These are phyloP conservation scores for Tetradesmus lagerheimii DNA, from an alignment of 139 green algal genomes.

Conservation along the genomic window DNA sequence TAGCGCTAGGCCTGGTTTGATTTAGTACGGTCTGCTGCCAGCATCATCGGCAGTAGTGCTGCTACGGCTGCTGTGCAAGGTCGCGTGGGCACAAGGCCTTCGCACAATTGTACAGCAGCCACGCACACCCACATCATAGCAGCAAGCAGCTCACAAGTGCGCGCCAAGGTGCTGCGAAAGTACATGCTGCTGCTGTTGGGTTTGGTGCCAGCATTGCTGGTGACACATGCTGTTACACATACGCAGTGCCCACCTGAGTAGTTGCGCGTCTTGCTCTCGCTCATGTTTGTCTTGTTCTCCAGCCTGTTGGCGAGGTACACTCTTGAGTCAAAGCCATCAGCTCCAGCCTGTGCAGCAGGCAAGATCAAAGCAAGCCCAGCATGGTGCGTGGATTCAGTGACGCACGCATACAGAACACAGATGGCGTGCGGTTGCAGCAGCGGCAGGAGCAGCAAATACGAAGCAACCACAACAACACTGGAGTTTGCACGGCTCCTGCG, in stretches of 20 bases:
- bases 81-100: neutral
- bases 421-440: neutral
- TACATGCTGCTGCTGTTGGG: neutral
- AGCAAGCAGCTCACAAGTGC: neutral
- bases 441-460: neutral
- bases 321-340: constrained; percentile 10
- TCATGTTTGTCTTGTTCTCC: constrained; percentile 18
- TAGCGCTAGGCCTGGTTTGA: neutral
- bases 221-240: neutral
- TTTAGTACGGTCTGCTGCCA: neutral
- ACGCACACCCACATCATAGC: neutral
- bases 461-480: neutral
- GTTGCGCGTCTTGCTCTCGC: constrained; percentile 37
- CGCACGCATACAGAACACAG: no score
- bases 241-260: neutral
- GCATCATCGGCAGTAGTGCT: neutral
- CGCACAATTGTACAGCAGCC: neutral
- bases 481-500: no score
- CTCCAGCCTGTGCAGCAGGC: neutral
- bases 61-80: neutral
- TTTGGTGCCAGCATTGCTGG: neutral
- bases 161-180: neutral
- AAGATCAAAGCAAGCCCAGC: neutral
- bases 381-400: neutral
- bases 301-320: constrained; percentile 25